Evolutionary conservation across 495 filamentous ascomycete genomes (phyloP).

Genomic region (Amphirosellinia nigrospora): DNA sequence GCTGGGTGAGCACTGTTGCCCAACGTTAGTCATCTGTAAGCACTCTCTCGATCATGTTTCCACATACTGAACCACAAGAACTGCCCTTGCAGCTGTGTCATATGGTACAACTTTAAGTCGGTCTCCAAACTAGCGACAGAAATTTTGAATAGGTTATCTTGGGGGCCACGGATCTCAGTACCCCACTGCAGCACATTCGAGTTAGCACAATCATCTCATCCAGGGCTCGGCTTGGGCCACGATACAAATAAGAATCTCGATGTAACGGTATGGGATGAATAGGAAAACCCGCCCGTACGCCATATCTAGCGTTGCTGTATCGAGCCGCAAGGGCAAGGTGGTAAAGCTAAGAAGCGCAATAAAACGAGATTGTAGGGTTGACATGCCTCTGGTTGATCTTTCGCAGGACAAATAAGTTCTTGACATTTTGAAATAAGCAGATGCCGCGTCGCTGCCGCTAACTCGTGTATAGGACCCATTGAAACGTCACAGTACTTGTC

Average conservation of each 20-base stretch:
- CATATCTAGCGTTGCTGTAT: neutral
- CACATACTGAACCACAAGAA: slow-evolving; percentile 57
- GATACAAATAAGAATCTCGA: neutral
- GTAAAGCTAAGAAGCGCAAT: neutral
- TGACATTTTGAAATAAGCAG: slow-evolving; percentile 51
- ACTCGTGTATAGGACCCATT: slow-evolving; percentile 65
- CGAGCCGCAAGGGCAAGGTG: neutral
- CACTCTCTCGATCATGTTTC: neutral
- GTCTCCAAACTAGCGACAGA: slow-evolving; percentile 51
- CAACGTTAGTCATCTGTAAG: slow-evolving; percentile 21
- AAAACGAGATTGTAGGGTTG: slow-evolving; percentile 6
- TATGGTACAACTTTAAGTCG: slow-evolving; percentile 48
- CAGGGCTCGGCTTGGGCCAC: neutral
- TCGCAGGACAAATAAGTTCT: slow-evolving; percentile 51
- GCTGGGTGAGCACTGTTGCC: slow-evolving; percentile 45
- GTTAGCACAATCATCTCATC: slow-evolving; percentile 10
- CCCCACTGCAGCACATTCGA: slow-evolving; percentile 33
- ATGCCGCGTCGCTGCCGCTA: slow-evolving; percentile 54
- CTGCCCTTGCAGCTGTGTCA: slow-evolving; percentile 44
- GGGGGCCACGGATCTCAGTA: slow-evolving; percentile 41
- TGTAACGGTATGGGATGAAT: neutral
- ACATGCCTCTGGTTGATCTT: slow-evolving; percentile 47
- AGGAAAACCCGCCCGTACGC: neutral
- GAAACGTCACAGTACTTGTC: slow-evolving; percentile 63
- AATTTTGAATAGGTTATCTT: slow-evolving; percentile 56